Conservation (phyloP, 768 basidiomycete genomes). For the Boletus pseudopeckii region DNA sequence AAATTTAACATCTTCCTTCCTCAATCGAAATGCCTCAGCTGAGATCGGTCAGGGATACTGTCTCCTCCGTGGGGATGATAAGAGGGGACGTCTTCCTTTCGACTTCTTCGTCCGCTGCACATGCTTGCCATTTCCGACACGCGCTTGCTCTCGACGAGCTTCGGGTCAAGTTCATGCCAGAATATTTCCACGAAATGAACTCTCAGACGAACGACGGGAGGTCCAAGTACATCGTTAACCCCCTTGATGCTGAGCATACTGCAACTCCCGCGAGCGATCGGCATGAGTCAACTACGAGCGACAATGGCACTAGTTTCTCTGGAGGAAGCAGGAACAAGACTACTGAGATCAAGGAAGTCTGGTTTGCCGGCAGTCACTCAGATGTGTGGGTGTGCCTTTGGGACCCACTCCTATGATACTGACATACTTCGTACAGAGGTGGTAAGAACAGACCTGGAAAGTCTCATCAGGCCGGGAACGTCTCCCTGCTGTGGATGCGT, state of each 20-base stretch:
- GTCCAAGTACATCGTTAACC: slow-evolving; percentile 6
- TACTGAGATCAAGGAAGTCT: slow-evolving; percentile 55
- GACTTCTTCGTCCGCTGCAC: slow-evolving; percentile 53
- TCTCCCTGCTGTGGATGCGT: slow-evolving; percentile 34
- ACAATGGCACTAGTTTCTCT: not conserved
- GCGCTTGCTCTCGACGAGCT: slow-evolving; percentile 64
- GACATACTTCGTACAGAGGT: slow-evolving; percentile 13
- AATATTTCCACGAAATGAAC: slow-evolving; percentile 34
- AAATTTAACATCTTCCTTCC: slow-evolving; percentile 6
- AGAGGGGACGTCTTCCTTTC: slow-evolving; percentile 46
- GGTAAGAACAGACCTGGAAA: slow-evolving; percentile 23
- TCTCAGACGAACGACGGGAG: slow-evolving; percentile 10
- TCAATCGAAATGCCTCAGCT: not conserved
- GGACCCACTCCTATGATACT: not conserved
- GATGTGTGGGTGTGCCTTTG: slow-evolving; percentile 27
- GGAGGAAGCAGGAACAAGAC: not conserved
- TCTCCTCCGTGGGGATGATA: slow-evolving; percentile 58
- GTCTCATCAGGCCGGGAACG: slow-evolving; percentile 23
- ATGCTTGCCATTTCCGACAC: slow-evolving; percentile 59
- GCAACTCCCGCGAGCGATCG: not conserved
- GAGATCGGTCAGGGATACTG: slow-evolving; percentile 52
- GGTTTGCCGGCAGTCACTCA: slow-evolving; percentile 53
- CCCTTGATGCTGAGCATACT: not conserved
- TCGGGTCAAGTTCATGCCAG: slow-evolving; percentile 55
- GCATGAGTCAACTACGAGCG: not conserved